Evolutionary conservation across 352 stramenopile species (phyloP), one percentile per base, ranked within the genome.

Genomic region (Lagenidium giganteum): DNA sequence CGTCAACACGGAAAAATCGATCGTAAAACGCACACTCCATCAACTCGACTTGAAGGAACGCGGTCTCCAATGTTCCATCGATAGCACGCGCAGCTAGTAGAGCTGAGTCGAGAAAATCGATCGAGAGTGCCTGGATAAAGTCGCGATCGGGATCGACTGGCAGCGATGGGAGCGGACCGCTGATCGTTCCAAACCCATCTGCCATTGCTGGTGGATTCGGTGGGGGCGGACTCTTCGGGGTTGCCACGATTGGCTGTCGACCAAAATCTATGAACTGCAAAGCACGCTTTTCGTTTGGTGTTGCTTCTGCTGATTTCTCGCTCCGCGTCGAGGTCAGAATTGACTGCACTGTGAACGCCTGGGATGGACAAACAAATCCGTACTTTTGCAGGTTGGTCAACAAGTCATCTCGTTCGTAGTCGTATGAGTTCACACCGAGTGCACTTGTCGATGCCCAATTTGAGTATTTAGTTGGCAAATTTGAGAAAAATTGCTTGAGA

Each of bases 21-120:
- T 74, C 41, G 30, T 68, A 42, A 29, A 60, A 61, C 35, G 57
- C 14, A 25, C 61, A 68, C 20, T 65, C 53, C n/a, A 68, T 66
- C 27, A 67, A 44, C 36, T 68, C 53, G 6, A 57, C 41, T 27
- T 66, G 53, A 8, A 16, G 43, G 38, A 65, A 61, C 16, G 59
- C 59, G 7, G 58, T 67, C 28, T 29, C 31, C 11, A 49, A 25
- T 7, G 54, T 57, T 2, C 58, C 58, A 24, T 67, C 58, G 16
- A 67, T 37, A 5, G 27, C 12, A 14, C 52, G 21, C 7, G 58
- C 43, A 4, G 37, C 37, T n/a, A 27, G 11, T 20, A 62, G 30
- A 8, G 58, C 57, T 5, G 40, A 29, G 31, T 54, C 44, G 6
- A 69, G 35, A 5, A 67, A 50, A 16, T 47, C 32, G 14, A 51